Evolutionary conservation across 83 land plant genomes (phyloP).

Genomic region (Picea mariana): DNA sequence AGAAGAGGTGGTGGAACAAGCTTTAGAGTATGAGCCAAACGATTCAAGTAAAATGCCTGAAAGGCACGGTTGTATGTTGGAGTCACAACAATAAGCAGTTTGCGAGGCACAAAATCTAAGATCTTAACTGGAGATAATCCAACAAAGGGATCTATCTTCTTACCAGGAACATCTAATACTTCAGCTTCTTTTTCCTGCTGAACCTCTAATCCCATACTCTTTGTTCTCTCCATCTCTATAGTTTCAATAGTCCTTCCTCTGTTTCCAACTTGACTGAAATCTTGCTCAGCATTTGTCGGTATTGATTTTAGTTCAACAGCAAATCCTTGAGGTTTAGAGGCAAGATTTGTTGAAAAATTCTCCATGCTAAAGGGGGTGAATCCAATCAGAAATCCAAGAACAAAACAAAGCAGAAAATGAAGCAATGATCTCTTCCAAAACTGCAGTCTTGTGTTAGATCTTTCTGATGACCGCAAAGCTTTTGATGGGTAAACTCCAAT

Average conservation of each 20-base stretch:
- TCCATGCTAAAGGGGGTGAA: slow-evolving; percentile 52
- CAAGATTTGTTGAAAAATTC: slow-evolving; percentile 29
- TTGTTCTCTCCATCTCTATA: neutral
- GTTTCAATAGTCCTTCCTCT: neutral
- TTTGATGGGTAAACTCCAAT: slow-evolving; percentile 28
- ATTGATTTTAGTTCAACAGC: slow-evolving; percentile 24
- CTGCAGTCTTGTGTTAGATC: slow-evolving; percentile 45
- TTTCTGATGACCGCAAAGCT: slow-evolving; percentile 36
- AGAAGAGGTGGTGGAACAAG: slow-evolving; percentile 77
- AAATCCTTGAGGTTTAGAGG: slow-evolving; percentile 39
- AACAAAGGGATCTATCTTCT: neutral
- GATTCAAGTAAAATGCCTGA: slow-evolving; percentile 77
- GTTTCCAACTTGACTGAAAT: slow-evolving; percentile 7
- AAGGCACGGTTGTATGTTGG: slow-evolving; percentile 78
- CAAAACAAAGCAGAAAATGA: slow-evolving; percentile 64
- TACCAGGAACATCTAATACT: neutral
- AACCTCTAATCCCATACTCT: slow-evolving; percentile 8
- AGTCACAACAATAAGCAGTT: slow-evolving; percentile 84
- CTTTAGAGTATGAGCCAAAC: slow-evolving; percentile 77
- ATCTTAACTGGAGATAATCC: slow-evolving; percentile 15
- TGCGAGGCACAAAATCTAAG: slow-evolving; percentile 30
- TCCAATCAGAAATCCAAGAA: slow-evolving; percentile 67
- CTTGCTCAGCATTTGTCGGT: slow-evolving; percentile 10
- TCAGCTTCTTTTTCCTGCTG: slow-evolving; percentile 4
- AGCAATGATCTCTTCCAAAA: slow-evolving; percentile 56